Evolutionary conservation across 306 rosid genomes (phyloP).

Genomic region (Cucurbita argyrosperma): DNA sequence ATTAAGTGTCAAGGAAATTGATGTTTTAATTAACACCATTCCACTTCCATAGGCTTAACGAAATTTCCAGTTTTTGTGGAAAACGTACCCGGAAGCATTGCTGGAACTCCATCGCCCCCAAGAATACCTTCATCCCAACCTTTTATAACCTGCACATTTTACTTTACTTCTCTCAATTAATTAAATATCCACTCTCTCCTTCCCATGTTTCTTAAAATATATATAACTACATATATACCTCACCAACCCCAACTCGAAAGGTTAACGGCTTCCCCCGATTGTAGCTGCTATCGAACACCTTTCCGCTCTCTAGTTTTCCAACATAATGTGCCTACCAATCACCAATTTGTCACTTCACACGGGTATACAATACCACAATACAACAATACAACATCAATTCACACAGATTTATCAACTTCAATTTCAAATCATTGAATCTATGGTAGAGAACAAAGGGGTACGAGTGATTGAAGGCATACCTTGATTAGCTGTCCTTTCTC

Average conservation of each 20-base stretch:
- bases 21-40: background rate
- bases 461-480: conserved; percentile 19
- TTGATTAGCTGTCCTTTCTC: conserved; percentile 71
- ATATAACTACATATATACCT: conserved; percentile 31
- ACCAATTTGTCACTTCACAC: background rate
- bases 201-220: background rate
- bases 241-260: conserved; percentile 85
- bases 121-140: conserved; percentile 95
- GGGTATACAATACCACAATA: background rate
- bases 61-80: background rate
- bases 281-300: conserved; percentile 85
- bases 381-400: background rate
- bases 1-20: no score
- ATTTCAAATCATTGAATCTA: background rate
- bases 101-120: conserved; percentile 88
- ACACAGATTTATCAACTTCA: background rate
- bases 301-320: conserved; percentile 86
- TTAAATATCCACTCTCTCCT: background rate
- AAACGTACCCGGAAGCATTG: conserved; percentile 76
- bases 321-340: conserved; percentile 61
- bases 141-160: conserved; percentile 57
- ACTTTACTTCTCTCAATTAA: background rate
- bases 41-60: background rate
- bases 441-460: background rate
- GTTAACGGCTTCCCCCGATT: conserved; percentile 79